Evolutionary conservation across 2,329 filamentous ascomycete genomes (phyloP).

Genomic region (Blastomyces parvus): DNA sequence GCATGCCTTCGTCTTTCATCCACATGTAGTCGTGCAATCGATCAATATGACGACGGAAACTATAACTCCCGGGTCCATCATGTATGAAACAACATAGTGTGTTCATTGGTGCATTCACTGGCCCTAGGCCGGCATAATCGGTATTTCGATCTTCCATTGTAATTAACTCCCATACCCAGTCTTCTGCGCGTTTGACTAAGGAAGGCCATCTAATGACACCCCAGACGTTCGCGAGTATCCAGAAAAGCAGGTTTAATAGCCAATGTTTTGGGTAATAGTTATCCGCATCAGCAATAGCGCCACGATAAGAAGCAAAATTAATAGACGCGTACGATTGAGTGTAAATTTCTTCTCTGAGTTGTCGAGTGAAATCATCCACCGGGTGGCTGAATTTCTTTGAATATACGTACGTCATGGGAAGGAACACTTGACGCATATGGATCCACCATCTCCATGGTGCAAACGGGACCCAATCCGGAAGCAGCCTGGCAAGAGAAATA

Average conservation of each 20-base stretch:
- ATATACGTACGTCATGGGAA: slow-evolving; percentile 85
- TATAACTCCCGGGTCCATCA: slow-evolving; percentile 64
- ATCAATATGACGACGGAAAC: slow-evolving; percentile 68
- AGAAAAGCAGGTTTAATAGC: slow-evolving; percentile 70
- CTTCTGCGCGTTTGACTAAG: slow-evolving; percentile 63
- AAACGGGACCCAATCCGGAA: slow-evolving; percentile 84
- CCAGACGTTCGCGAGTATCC: slow-evolving; percentile 69
- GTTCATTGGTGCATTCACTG: slow-evolving; percentile 86
- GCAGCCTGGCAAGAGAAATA: slow-evolving; percentile 39
- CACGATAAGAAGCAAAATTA: slow-evolving; percentile 66
- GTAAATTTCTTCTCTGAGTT: slow-evolving; percentile 73
- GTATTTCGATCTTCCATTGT: slow-evolving; percentile 92
- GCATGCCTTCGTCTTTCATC: slow-evolving; percentile 86
- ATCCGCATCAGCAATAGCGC: slow-evolving; percentile 67
- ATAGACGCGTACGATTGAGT: slow-evolving; percentile 68
- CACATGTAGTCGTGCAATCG: slow-evolving; percentile 79
- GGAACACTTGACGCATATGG: slow-evolving; percentile 92
- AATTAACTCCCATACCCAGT: slow-evolving; percentile 72
- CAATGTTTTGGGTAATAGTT: slow-evolving; percentile 91
- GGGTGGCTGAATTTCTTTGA: slow-evolving; percentile 73
- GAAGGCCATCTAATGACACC: slow-evolving; percentile 60
- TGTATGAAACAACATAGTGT: slow-evolving; percentile 75
- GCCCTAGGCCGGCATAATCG: slow-evolving; percentile 72
- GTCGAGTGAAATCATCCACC: slow-evolving; percentile 61
- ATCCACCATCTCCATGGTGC: slow-evolving; percentile 97